Conservation (phyloP, 148 eudicot species). For the Drosera capensis region DNA sequence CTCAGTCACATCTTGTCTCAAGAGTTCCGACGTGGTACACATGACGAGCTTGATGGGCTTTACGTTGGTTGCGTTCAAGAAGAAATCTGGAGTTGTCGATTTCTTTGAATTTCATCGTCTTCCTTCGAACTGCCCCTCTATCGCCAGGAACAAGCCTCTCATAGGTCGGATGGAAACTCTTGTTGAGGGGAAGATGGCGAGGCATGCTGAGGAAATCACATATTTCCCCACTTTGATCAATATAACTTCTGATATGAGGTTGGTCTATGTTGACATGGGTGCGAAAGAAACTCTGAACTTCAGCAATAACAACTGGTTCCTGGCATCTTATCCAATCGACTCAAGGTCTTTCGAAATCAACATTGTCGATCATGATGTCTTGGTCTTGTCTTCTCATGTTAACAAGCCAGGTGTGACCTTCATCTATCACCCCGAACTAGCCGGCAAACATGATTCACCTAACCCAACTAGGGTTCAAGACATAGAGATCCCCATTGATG, state of each 20-base stretch:
- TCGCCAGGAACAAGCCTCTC: slow-evolving; percentile 34
- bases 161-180: slow-evolving; percentile 44
- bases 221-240: slow-evolving; percentile 42
- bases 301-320: slow-evolving; percentile 31
- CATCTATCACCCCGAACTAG: slow-evolving; percentile 60
- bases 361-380: slow-evolving; percentile 51
- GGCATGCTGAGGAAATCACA: slow-evolving; percentile 9
- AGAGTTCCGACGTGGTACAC: slow-evolving; percentile 40
- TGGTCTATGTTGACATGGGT: slow-evolving; percentile 61
- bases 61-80: slow-evolving; percentile 50
- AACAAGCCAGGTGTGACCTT: slow-evolving; percentile 65
- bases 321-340: slow-evolving; percentile 34
- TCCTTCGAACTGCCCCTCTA: slow-evolving; percentile 46
- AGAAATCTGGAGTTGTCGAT: slow-evolving; percentile 16
- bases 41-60: slow-evolving; percentile 31
- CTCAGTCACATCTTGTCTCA: slow-evolving; percentile 48
- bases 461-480: slow-evolving; percentile 15
- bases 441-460: slow-evolving; percentile 12
- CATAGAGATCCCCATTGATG: slow-evolving; percentile 23
- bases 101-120: slow-evolving; percentile 39
- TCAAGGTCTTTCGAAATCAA: slow-evolving; percentile 35
- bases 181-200: slow-evolving; percentile 8
- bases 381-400: slow-evolving; percentile 52
- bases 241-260: slow-evolving; percentile 36
- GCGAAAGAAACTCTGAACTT: slow-evolving; percentile 40